Base-by-base conservation (phyloP, 257 asterid genomes). In the Cordia subcordata region DNA sequence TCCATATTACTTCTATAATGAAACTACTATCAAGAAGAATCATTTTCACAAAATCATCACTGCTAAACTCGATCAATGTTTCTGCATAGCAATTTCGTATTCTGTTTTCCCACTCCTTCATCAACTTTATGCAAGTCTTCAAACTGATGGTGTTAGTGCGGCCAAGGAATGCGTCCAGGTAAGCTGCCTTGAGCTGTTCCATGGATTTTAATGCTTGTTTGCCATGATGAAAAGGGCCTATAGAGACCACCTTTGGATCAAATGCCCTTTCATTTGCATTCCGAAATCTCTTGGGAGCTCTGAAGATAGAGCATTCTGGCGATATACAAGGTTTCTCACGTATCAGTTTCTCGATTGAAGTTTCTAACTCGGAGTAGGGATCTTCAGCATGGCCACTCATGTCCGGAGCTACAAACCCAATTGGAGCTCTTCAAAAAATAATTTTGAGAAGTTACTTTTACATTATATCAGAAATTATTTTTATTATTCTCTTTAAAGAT, bases 211-310 rank as follows among this genome's bases (percentile, higher is more conserved):
- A 65, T 10, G 71, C 44, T 5, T 13, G 18, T 40, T 53, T 68
- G 21, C 66, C 60, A 18, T 49, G 77, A 68, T 81, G 82, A 22
- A 67, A 53, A 13, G 85, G 85, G 19, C 88, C 85, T 0, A 79
- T 68, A 0, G 85, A 69, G 23, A 79, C 13, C 38, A 71, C 14
- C 13, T 66, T 62, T 22, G 79, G 85, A 44, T 68, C 75, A 8
- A 71, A 82, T 0, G 55, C 13, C 21, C 12, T 49, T n/a, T 16
- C 35, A 27, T 27, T 6, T 27, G 6, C 6, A 3, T 6, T 27
- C 35, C 6, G 3, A 27, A 27, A 27, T 27, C 35, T 27, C 35
- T 6, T 27, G 3, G 35, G 35, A 27, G 6, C 35, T 27, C 35
- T 27, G 6, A 1, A 27, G 35, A 27, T 6, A 27, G 4, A 27